Percentiles rank a stretch among this genome's conserved stretches.
phyloP scores from a whole-genome alignment of 805 yeast species.

The Sungouiella thailandica region DNA sequence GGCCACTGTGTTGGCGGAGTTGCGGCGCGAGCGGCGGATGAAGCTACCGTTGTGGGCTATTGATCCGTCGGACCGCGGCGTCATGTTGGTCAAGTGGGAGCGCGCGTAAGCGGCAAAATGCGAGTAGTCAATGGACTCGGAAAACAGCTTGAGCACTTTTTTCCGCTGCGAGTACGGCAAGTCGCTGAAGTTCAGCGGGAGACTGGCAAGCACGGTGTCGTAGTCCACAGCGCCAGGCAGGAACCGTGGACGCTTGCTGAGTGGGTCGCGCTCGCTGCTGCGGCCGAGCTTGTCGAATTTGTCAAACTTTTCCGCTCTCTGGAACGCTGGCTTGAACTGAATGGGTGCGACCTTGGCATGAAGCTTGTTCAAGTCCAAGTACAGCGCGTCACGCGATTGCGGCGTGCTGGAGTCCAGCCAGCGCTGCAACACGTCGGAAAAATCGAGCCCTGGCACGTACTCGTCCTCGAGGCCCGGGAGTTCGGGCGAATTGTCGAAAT shows the following conservation, averaged over 20 bases:
- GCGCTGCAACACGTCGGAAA: constrained; percentile 40
- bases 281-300: constrained; percentile 3
- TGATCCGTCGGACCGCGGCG: constrained; percentile 13
- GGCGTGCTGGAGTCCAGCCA: constrained; percentile 34
- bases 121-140: constrained; percentile 38
- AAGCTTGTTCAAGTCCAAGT: constrained; percentile 35
- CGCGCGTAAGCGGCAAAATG: constrained; percentile 39
- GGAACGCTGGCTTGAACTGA: constrained; percentile 19
- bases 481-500: constrained; percentile 13
- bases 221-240: constrained; percentile 32
- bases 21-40: constrained; percentile 25
- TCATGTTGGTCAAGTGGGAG: constrained; percentile 21
- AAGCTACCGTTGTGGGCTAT: constrained; percentile 22
- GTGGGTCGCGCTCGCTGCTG: constrained; percentile 10
- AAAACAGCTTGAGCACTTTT: constrained; percentile 35
- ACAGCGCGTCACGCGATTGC: constrained; percentile 31
- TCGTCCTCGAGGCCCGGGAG: constrained; percentile 63
- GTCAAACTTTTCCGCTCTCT: no score
- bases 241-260: constrained; percentile 21
- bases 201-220: constrained; percentile 33
- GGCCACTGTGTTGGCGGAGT: constrained; percentile 35
- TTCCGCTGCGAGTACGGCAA: constrained; percentile 60
- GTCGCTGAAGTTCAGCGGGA: constrained; percentile 41
- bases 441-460: constrained; percentile 68
- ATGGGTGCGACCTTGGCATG: constrained; percentile 43